These are phyloP conservation scores for Calonectria multiphialidica DNA, from an alignment of 2,329 filamentous ascomycete species.

Conservation along the genomic window DNA sequence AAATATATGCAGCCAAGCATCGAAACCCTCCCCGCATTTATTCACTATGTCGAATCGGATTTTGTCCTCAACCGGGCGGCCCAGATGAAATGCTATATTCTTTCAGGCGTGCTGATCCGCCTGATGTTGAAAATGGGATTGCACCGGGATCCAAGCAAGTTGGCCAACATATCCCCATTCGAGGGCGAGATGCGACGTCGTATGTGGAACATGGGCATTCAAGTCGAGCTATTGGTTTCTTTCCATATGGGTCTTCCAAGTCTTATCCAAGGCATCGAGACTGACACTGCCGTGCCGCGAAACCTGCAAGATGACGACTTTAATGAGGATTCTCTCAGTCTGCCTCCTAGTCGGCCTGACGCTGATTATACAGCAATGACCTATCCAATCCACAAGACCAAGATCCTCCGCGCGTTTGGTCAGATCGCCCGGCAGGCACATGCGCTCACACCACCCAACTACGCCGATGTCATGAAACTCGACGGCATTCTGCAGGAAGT, in stretches of 20 bases:
- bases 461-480: constrained; percentile 62
- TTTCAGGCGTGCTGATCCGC: constrained; percentile 63
- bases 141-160: constrained; percentile 66
- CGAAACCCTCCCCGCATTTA: constrained; percentile 62
- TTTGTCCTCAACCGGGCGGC: constrained; percentile 64
- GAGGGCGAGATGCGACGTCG: constrained; percentile 67
- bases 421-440: constrained; percentile 64
- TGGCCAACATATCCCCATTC: constrained; percentile 63
- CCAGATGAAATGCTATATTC: constrained; percentile 67
- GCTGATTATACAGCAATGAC: constrained; percentile 70
- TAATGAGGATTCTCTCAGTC: constrained; percentile 61
- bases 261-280: constrained; percentile 74
- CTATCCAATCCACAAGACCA: constrained; percentile 66
- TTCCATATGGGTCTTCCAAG: constrained; percentile 77
- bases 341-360: constrained; percentile 69
- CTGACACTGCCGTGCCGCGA: constrained; percentile 70
- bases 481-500: constrained; percentile 59
- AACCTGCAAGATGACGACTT: constrained; percentile 78
- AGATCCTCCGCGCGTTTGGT: constrained; percentile 61
- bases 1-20: constrained; percentile 64
- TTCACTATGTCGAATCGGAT: constrained; percentile 65
- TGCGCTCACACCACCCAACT: constrained; percentile 58
- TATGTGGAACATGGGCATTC: constrained; percentile 65
- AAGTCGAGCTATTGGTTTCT: constrained; percentile 73
- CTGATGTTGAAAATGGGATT: constrained; percentile 71